These are phyloP conservation scores for Citrus glauca DNA, from an alignment of 345 rosid species.

Conservation along the genomic window DNA sequence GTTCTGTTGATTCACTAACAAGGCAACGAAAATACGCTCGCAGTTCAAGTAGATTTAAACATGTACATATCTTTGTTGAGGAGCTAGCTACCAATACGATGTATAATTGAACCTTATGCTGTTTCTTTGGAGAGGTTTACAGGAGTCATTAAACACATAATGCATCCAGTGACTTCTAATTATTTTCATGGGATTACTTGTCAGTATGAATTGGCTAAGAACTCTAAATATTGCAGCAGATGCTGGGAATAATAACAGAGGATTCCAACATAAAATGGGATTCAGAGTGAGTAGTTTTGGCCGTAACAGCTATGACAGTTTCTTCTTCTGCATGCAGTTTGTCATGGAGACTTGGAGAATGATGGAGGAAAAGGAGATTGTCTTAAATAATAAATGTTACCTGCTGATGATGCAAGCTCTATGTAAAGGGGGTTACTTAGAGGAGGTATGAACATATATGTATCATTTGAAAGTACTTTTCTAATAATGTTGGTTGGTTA, in stretches of 20 bases:
- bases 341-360: slow-evolving; percentile 78
- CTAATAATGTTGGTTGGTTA: neutral
- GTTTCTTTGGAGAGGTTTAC: neutral
- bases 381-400: slow-evolving; percentile 38
- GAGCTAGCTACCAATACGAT: neutral
- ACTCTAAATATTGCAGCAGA: neutral
- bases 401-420: slow-evolving; percentile 61
- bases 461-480: neutral
- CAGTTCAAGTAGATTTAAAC: neutral
- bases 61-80: neutral
- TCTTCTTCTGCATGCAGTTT: slow-evolving; percentile 50
- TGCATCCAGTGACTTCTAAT: neutral
- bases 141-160: neutral
- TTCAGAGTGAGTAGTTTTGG: neutral
- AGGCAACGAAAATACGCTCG: neutral
- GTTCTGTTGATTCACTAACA: neutral
- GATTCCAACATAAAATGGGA: neutral
- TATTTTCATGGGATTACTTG: neutral
- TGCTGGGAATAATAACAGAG: neutral
- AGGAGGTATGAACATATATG: slow-evolving; percentile 47
- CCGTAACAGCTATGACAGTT: neutral
- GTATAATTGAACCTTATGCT: neutral
- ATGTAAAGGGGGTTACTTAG: slow-evolving; percentile 73
- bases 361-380: slow-evolving; percentile 55
- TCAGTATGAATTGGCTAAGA: neutral